Percentiles rank a stretch among this genome's conserved stretches.
These are phyloP conservation scores for Penicillium brevicompactum DNA, from an alignment of 2,329 filamentous ascomycete species.

Conservation along the genomic window DNA sequence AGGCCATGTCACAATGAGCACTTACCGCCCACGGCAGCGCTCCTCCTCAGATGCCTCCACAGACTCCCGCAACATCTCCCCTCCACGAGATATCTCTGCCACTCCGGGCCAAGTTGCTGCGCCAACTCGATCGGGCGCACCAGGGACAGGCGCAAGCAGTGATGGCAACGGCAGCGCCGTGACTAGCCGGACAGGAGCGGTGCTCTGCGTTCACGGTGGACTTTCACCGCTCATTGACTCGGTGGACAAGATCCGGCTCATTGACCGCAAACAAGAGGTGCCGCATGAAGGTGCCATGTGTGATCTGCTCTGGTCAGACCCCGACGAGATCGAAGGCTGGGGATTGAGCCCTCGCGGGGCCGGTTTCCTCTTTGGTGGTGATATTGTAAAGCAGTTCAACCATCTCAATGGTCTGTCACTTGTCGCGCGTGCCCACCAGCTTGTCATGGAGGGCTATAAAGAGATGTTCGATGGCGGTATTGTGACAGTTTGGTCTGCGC, in stretches of 20 bases:
- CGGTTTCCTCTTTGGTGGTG: constrained; percentile 91
- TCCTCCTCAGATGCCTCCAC: constrained; percentile 36
- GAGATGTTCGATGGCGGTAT: constrained; percentile 98
- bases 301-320: constrained; percentile 96
- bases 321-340: constrained; percentile 97
- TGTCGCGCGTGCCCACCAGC: constrained; percentile 91
- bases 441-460: constrained; percentile 99
- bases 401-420: constrained; percentile 88
- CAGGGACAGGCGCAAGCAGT: constrained; percentile 77
- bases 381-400: constrained; percentile 96
- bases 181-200: constrained; percentile 69
- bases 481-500: constrained; percentile 97
- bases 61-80: constrained; percentile 41
- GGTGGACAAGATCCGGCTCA: constrained; percentile 90
- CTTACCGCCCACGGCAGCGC: constrained; percentile 37
- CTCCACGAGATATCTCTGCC: constrained; percentile 46
- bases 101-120: constrained; percentile 42
- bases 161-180: constrained; percentile 57
- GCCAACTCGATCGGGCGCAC: constrained; percentile 65
- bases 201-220: constrained; percentile 94
- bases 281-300: constrained; percentile 99
- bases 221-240: constrained; percentile 88
- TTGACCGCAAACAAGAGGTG: constrained; percentile 97
- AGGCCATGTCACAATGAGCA: constrained; percentile 71
- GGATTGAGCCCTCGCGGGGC: constrained; percentile 90